These are phyloP conservation scores for Penicillium desertorum DNA, from an alignment of 495 filamentous ascomycete genomes.

Conservation along the genomic window DNA sequence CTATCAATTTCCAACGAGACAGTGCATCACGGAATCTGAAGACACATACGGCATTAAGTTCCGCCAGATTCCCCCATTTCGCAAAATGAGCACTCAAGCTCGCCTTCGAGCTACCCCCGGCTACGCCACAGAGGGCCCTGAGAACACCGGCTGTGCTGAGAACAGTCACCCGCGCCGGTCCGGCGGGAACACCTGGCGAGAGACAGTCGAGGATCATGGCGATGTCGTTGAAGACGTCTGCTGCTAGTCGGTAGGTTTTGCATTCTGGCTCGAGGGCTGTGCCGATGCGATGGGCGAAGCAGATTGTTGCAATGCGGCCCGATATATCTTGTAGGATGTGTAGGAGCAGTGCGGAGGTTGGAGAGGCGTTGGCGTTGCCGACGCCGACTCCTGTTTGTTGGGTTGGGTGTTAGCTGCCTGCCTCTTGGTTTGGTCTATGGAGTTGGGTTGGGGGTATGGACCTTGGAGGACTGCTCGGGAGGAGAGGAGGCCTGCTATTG, in stretches of 20 bases:
- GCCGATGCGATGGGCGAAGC: conserved; percentile 84
- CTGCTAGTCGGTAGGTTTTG: conserved; percentile 87
- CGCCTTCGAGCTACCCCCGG: conserved; percentile 86
- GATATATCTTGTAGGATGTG: conserved; percentile 83
- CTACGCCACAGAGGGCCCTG: conserved; percentile 82
- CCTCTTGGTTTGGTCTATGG: neutral
- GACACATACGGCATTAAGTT: conserved; percentile 79
- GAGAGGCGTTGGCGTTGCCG: conserved; percentile 79
- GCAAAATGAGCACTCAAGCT: conserved; percentile 92
- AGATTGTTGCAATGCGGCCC: conserved; percentile 82
- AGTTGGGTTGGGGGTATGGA: conserved; percentile 19
- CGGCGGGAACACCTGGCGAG: conserved; percentile 71
- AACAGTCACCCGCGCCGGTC: conserved; percentile 61
- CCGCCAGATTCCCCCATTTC: conserved; percentile 80
- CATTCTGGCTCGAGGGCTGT: conserved; percentile 90
- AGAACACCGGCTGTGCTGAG: conserved; percentile 76
- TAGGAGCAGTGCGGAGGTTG: conserved; percentile 83
- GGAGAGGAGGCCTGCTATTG: conserved; percentile 83
- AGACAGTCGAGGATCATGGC: conserved; percentile 89
- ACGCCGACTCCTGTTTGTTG: conserved; percentile 71
- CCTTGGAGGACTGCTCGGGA: conserved; percentile 90
- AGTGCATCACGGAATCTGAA: neutral
- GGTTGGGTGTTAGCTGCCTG: conserved; percentile 3
- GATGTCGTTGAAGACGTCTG: conserved; percentile 89
- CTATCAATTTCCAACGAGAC: neutral